These are phyloP conservation scores for Coffea eugenioides DNA, from an alignment of 257 asterid species.

Conservation along the genomic window DNA sequence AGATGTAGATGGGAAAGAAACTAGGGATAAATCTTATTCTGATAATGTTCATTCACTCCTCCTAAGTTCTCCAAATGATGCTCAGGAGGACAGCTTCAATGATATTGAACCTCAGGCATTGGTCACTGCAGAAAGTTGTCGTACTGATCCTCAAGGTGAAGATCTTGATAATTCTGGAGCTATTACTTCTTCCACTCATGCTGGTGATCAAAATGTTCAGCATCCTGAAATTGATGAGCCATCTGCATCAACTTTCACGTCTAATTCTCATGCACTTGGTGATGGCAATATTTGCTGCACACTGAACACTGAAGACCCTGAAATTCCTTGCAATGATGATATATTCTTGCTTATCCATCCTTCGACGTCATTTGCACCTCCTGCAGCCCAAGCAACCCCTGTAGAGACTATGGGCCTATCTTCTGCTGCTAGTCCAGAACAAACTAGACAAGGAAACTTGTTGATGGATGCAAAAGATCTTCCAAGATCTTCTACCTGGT, in stretches of 20 bases:
- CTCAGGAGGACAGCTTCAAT: conserved; percentile 31
- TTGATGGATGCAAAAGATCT: conserved; percentile 43
- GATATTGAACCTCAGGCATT: conserved; percentile 34
- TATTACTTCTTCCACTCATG: conserved; percentile 25
- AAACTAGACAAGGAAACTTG: conserved; percentile 38
- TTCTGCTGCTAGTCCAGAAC: conserved; percentile 39
- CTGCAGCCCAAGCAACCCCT: conserved; percentile 46
- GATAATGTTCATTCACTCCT: conserved; percentile 33
- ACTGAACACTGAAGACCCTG: conserved; percentile 83
- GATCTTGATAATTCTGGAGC: conserved; percentile 35
- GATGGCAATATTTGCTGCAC: conserved; percentile 55
- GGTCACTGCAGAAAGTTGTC: conserved; percentile 33
- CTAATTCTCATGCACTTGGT: conserved; percentile 43
- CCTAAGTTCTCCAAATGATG: conserved; percentile 38
- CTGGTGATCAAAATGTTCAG: conserved; percentile 30
- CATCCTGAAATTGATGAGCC: conserved; percentile 42
- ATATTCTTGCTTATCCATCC: conserved; percentile 97
- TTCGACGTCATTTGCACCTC: conserved; percentile 54
- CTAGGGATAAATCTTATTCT: conserved; percentile 32
- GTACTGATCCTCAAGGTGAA: conserved; percentile 27
- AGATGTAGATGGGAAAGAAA: conserved; percentile 52
- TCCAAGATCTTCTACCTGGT: conserved; percentile 40
- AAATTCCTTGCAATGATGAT: conserved; percentile 98
- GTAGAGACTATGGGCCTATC: conserved; percentile 30
- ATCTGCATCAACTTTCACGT: conserved; percentile 33